Evolutionary conservation across 169 alveolate species (phyloP).

Genomic region (Eimeria praecox): DNA sequence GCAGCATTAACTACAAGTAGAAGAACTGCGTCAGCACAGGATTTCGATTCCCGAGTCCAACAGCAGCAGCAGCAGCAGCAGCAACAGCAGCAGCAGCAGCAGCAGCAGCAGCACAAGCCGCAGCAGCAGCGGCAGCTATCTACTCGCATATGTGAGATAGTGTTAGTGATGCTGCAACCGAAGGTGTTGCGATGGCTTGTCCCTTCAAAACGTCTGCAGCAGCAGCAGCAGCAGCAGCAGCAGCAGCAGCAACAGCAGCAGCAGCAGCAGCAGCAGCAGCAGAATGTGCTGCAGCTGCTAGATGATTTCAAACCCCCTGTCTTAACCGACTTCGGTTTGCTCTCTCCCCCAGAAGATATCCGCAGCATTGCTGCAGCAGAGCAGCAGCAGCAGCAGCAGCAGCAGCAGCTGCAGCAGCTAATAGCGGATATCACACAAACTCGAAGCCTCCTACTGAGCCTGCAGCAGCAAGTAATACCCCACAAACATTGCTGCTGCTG

Average conservation of each 20-base stretch:
- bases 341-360: conserved; percentile 18
- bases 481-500: not conserved
- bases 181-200: conserved; percentile 78
- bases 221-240: not conserved
- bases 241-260: conserved; percentile 38
- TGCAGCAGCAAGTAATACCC: conserved; percentile 29
- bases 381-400: conserved; percentile 68
- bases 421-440: not conserved
- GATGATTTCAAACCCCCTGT: conserved; percentile 24
- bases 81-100: conserved; percentile 52
- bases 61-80: conserved; percentile 65
- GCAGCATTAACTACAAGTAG: conserved; percentile 37
- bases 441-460: not conserved
- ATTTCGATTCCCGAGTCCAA: conserved; percentile 48
- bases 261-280: conserved; percentile 58
- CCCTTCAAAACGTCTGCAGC: not conserved
- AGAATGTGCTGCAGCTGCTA: conserved; percentile 1
- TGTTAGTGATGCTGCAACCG: conserved; percentile 61
- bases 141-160: conserved; percentile 41
- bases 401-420: conserved; percentile 65
- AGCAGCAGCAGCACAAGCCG: conserved; percentile 50
- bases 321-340: conserved; percentile 35
- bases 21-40: conserved; percentile 15
- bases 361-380: conserved; percentile 4
- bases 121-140: conserved; percentile 72